phyloP scores from a whole-genome alignment of 2,329 filamentous ascomycete genomes.

The Aspergillus texensis region DNA sequence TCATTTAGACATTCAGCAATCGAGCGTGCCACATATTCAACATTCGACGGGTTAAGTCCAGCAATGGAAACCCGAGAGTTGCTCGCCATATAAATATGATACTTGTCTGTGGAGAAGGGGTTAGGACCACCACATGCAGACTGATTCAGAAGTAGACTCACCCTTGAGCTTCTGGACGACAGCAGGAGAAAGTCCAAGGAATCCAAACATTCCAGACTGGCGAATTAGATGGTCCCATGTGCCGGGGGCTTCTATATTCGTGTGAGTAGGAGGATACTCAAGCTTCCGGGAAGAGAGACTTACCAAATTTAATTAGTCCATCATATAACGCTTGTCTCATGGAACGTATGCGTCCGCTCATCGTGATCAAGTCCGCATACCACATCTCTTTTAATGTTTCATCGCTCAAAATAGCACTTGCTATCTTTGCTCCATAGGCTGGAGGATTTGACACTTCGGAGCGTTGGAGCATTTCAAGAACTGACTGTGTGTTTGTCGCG shows the following conservation, averaged over 20 bases:
- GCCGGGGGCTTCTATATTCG: conserved; percentile 74
- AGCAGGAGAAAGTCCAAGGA: conserved; percentile 53
- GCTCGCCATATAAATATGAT: conserved; percentile 61
- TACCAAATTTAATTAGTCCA: conserved; percentile 45
- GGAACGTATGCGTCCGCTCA: conserved; percentile 87
- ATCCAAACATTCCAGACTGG: conserved; percentile 98
- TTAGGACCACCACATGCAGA: conserved; percentile 2
- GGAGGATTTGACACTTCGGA: conserved; percentile 92
- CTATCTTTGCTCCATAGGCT: conserved; percentile 86
- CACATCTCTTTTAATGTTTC: conserved; percentile 76
- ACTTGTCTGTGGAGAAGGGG: conserved; percentile 33
- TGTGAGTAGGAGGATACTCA: background rate
- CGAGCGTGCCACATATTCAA: conserved; percentile 31
- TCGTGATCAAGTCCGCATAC: conserved; percentile 84
- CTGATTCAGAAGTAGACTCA: conserved; percentile 5
- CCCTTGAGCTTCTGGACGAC: conserved; percentile 45
- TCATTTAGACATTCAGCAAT: conserved; percentile 24
- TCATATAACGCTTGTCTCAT: conserved; percentile 79
- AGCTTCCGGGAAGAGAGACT: conserved; percentile 33
- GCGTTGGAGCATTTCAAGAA: conserved; percentile 40
- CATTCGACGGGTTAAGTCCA: conserved; percentile 69
- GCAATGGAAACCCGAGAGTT: conserved; percentile 97
- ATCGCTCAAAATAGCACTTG: conserved; percentile 77
- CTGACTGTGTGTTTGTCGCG: conserved; percentile 16
- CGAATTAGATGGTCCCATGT: conserved; percentile 62